Base-by-base conservation (phyloP, 371 early-diverging fungal species). In the Mortierella sp. region DNA sequence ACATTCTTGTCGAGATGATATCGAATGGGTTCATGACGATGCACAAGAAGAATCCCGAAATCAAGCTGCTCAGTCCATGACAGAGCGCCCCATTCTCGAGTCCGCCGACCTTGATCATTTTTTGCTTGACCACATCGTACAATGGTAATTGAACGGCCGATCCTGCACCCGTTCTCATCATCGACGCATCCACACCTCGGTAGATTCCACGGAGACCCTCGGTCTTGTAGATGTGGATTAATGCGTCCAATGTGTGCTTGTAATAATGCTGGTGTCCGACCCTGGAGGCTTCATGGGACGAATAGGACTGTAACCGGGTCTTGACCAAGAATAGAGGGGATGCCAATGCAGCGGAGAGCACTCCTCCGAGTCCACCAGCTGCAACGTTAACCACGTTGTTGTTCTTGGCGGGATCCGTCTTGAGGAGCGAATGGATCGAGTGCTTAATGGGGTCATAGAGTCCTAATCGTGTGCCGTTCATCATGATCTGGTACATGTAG, bases 1-100 rank as follows among this genome's bases (percentile, higher is more conserved):
- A 97, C 93, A 97, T 94, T 54, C 98, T 87, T 17, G 97, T 97
- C 34, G 90, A 92, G 57, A 97, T 90, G 5, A 97, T 97, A 80
- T 98, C 98, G 67, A 97, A 97, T 19, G 98, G 97, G 65, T 98
- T 98, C 98, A 98, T 98, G 32, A 90, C 93, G 26, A 89, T 72
- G 66, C 95, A 95, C 24, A 96, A 93, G 66, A 94, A 85, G 57
- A 97, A 84, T 60, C 94, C 93, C 5, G 94, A 91, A 52, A 92
- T 81, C 87, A 96, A 87, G 67, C 91, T 90, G 6, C 96, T 89
- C 34, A 86, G 76, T 30, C 92, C 89, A 59, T 96, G 95, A 24
- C 93, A 86, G 5, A 78, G 52, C 14, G 92, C 81, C 49, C 88
- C 87, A 53, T 94, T 89, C 21, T 83, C 80, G n/a, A 85, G 79